Conservation (phyloP, 1,284 basidiomycete species). For the Trametes hirsuta region DNA sequence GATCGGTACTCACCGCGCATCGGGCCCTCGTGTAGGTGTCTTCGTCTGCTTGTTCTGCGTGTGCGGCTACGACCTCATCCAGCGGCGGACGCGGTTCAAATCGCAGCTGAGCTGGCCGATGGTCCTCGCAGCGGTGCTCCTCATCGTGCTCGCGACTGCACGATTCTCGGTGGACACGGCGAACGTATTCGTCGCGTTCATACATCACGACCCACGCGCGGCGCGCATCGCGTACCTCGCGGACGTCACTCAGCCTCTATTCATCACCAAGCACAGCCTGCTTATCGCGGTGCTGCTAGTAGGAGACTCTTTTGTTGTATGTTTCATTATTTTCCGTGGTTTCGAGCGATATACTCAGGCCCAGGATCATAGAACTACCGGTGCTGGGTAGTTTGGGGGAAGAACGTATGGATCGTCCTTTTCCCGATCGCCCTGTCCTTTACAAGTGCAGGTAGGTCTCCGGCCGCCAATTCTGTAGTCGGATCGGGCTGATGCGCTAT, state of each 20-base stretch:
- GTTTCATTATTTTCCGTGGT: neutral
- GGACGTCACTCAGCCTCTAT: constrained; percentile 17
- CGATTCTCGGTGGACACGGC: constrained; percentile 16
- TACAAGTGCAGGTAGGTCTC: constrained; percentile 13
- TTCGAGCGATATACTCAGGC: neutral
- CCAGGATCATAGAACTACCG: constrained; percentile 16
- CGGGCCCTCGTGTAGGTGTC: constrained; percentile 7
- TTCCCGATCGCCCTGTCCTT: constrained; percentile 18
- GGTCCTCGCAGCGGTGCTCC: constrained; percentile 8
- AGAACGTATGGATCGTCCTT: constrained; percentile 11
- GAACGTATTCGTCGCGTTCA: constrained; percentile 14
- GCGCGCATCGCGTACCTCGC: constrained; percentile 17
- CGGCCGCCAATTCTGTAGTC: too few relatives aligned
- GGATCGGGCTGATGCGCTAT: neutral
- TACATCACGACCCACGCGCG: neutral
- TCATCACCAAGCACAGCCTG: constrained; percentile 14
- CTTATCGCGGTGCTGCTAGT: constrained; percentile 14
- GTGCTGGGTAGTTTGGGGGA: constrained; percentile 25
- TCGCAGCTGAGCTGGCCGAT: constrained; percentile 13
- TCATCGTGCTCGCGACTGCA: constrained; percentile 19
- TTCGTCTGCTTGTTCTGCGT: constrained; percentile 16
- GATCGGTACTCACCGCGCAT: neutral
- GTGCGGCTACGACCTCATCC: constrained; percentile 10
- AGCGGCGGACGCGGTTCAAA: neutral
- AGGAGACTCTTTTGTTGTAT: constrained; percentile 22